These are phyloP conservation scores for Hygrophila difformis DNA, from an alignment of 257 asterid genomes.

Conservation along the genomic window DNA sequence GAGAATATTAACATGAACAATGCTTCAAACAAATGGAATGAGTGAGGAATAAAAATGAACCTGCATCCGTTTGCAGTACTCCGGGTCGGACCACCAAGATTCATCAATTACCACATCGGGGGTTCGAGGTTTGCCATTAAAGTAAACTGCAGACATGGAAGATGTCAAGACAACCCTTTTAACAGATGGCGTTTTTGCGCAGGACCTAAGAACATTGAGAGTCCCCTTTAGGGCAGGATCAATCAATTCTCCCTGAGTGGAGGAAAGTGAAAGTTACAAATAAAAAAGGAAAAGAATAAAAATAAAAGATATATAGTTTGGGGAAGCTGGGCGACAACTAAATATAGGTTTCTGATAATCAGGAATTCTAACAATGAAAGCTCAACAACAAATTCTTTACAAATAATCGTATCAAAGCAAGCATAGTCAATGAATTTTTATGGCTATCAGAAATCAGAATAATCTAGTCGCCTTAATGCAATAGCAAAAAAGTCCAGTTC, in stretches of 20 bases:
- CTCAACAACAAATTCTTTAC: too few relatives aligned
- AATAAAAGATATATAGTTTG: too few relatives aligned
- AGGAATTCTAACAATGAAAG: too few relatives aligned
- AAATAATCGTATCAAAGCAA: too few relatives aligned
- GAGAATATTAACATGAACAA: not conserved
- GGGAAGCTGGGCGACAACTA: too few relatives aligned
- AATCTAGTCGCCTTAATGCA: too few relatives aligned
- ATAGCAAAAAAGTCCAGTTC: too few relatives aligned
- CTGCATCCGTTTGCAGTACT: constrained; percentile 40
- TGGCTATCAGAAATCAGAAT: too few relatives aligned
- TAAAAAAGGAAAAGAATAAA: too few relatives aligned
- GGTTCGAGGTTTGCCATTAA: constrained; percentile 40
- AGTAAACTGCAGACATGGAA: constrained; percentile 54
- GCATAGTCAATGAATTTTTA: too few relatives aligned
- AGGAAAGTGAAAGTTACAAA: not conserved
- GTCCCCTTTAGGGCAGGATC: constrained; percentile 82
- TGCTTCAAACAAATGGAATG: too few relatives aligned
- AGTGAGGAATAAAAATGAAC: constrained; percentile 14
- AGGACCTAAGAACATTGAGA: constrained; percentile 59
- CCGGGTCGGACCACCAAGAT: constrained; percentile 61
- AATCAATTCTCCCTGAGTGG: constrained; percentile 44
- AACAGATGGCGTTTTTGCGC: constrained; percentile 47
- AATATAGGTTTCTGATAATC: too few relatives aligned
- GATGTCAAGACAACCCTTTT: constrained; percentile 62
- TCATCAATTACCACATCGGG: constrained; percentile 65